Evolutionary conservation across 2,329 filamentous ascomycete species (phyloP), one percentile per base, ranked within the genome.

Genomic region (Mycosphaerella sp.): DNA sequence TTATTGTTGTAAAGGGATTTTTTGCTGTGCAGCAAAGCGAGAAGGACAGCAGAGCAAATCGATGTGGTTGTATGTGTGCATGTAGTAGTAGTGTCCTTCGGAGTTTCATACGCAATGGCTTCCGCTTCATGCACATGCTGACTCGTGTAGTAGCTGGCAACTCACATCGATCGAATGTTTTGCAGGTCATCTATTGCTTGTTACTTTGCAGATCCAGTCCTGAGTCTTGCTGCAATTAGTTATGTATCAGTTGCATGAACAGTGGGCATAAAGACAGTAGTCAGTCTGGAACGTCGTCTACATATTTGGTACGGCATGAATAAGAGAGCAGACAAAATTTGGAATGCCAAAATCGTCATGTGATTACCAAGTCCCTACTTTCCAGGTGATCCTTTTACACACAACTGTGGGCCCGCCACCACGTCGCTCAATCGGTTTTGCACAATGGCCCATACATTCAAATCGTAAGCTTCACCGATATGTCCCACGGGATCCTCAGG

Each of bases 401-500:
- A 59, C 2, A 48, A 37, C 5, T 32, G 36, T 9, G 59, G 59
- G 10, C 59, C 59, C 5, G 50, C 50, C 28, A 37, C 41, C 36
- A 50, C 50, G 10, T 57, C 59, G 35, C 49, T 59, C 39, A 61
- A 18, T 5, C 55, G 54, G 42, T 59, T 62, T 14, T 40, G 21
- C 18, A 62, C 60, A 18, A 62, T 34, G 4, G 46, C 47, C 60
- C 57, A 60, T 2, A 62, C 59, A 53, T 62, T 62, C 6, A 10
- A 21, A 32, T 61, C 57, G 32, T 61, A 62, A 9, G 60, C 57
- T 49, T 61, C 60, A 2, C 57, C 60, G 43, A 62, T 56, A 34
- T 61, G 60, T 6, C 60, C 60, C 3, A 60, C 59, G 8, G 41
- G 47, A 48, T 62, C 57, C 6, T 49, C 27, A 2, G 57, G 55